These are phyloP conservation scores for Flaveria robusta DNA, from an alignment of 129 eudicot species.

Conservation along the genomic window DNA sequence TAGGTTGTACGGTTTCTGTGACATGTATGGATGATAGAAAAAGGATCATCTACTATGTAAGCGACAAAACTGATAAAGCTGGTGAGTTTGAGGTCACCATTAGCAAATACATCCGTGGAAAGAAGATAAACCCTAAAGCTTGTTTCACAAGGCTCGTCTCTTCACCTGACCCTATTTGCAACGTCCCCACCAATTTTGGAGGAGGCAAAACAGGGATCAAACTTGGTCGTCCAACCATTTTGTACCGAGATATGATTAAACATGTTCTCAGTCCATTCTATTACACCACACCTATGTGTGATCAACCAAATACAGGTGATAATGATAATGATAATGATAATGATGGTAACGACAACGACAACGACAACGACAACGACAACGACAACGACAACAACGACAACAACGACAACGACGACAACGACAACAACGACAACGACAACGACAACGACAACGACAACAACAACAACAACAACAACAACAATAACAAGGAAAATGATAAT, in stretches of 20 bases:
- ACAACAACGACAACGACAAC: too few species aligned
- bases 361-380: too few species aligned
- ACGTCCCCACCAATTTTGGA: slow-evolving; percentile 64
- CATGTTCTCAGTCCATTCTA: slow-evolving; percentile 60
- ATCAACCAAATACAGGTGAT: slow-evolving; percentile 54
- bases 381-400: too few species aligned
- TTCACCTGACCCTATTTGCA: slow-evolving; percentile 78
- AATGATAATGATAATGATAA: slow-evolving; percentile 2
- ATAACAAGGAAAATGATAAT: too few species aligned
- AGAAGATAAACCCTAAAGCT: slow-evolving; percentile 51
- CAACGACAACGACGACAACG: too few species aligned
- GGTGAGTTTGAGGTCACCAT: slow-evolving; percentile 63
- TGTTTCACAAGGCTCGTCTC: slow-evolving; percentile 79
- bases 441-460: too few species aligned
- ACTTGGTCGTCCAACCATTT: slow-evolving; percentile 65
- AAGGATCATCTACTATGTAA: slow-evolving; percentile 62
- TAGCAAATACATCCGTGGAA: slow-evolving; percentile 48
- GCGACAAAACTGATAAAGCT: slow-evolving; percentile 65
- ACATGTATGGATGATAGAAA: slow-evolving; percentile 68
- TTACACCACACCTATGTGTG: slow-evolving; percentile 91
- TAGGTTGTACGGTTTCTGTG: slow-evolving; percentile 76
- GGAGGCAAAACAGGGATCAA: slow-evolving; percentile 73
- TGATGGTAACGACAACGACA: too few species aligned
- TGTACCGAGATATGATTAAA: slow-evolving; percentile 63
- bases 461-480: too few species aligned